phyloP scores from a whole-genome alignment of 148 eudicot species.

The Cornus controversa region DNA sequence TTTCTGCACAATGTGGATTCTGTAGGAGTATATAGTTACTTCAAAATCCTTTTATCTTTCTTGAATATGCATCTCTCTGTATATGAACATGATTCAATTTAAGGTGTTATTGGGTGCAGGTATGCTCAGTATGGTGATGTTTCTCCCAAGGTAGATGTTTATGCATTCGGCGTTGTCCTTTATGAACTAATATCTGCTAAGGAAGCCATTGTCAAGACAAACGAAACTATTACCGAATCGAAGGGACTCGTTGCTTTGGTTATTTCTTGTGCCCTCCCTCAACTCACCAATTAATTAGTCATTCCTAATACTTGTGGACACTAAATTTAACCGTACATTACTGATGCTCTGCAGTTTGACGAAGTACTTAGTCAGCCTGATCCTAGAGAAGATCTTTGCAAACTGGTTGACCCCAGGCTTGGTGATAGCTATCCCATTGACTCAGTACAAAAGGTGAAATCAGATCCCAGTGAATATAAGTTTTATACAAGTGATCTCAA shows the following conservation, averaged over 20 bases:
- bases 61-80: background rate
- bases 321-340: background rate
- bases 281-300: background rate
- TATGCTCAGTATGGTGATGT: constrained; percentile 70
- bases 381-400: constrained; percentile 40
- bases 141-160: constrained; percentile 74
- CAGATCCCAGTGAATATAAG: background rate
- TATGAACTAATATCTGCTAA: constrained; percentile 78
- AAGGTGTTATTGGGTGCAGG: constrained; percentile 24
- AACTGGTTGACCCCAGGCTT: constrained; percentile 68
- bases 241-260: constrained; percentile 69
- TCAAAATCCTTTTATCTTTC: too few species aligned
- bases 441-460: constrained; percentile 65
- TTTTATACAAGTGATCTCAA: background rate
- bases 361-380: constrained; percentile 50
- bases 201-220: constrained; percentile 58
- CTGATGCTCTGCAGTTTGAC: constrained; percentile 49
- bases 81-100: background rate
- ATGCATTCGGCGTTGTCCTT: constrained; percentile 83
- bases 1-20: too few species aligned
- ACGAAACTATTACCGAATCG: constrained; percentile 34
- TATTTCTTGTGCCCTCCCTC: background rate
- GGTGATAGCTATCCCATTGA: constrained; percentile 61
- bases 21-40: too few species aligned
- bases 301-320: background rate